A percentile compares a stretch with the other conserved stretches of the same genome.
These are phyloP conservation scores for Colletotrichum sp. DNA, from an alignment of 2,329 filamentous ascomycete species.

Conservation along the genomic window DNA sequence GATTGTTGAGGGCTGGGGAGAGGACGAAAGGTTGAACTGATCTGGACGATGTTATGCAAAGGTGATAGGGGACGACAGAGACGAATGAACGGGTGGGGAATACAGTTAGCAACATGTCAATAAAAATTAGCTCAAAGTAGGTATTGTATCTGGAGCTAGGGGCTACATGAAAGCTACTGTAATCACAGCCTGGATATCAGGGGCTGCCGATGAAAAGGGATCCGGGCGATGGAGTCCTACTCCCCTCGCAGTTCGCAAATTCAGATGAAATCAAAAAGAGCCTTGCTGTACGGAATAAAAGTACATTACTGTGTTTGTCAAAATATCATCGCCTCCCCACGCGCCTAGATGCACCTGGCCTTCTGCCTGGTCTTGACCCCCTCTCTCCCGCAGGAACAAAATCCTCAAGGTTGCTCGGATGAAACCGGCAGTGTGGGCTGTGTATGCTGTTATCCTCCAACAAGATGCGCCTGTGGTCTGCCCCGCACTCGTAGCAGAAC, in stretches of 20 bases:
- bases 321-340: background rate
- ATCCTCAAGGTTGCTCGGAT: slow-evolving; percentile 26
- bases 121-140: background rate
- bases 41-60: background rate
- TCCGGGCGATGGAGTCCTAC: background rate
- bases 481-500: slow-evolving; percentile 43
- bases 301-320: background rate
- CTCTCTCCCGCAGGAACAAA: background rate
- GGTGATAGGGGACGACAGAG: too few species aligned
- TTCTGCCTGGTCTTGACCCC: background rate
- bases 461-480: slow-evolving; percentile 35
- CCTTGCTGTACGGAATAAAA: background rate
- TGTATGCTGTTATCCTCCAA: slow-evolving; percentile 37
- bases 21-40: too few species aligned
- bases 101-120: background rate
- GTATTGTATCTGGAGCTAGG: background rate
- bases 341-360: background rate
- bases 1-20: too few species aligned
- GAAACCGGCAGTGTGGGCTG: slow-evolving; percentile 31
- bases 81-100: too few species aligned
- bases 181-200: background rate
- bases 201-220: background rate
- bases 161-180: background rate
- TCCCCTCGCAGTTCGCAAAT: background rate
- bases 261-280: background rate